Conservation (phyloP, 2,329 filamentous ascomycete genomes). For the Colletotrichum chlorophyti region DNA sequence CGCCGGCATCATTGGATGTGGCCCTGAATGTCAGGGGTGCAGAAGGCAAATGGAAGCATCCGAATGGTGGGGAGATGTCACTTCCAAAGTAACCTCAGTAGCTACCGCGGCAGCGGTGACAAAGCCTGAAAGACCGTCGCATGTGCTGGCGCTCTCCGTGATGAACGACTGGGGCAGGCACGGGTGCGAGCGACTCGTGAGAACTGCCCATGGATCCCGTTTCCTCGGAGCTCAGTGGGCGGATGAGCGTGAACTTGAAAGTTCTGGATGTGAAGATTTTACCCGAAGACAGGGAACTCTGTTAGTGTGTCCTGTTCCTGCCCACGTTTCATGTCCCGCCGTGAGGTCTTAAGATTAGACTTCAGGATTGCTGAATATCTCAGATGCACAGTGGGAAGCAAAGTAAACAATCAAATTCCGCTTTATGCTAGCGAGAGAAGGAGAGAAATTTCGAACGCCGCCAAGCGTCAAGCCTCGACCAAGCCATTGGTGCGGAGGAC, state of each 20-base stretch:
- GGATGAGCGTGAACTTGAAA: no score
- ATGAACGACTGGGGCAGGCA: not conserved
- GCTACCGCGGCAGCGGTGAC: not conserved
- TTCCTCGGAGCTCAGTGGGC: no score
- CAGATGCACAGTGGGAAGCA: no score
- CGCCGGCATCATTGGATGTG: slow-evolving; percentile 12
- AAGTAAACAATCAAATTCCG: no score
- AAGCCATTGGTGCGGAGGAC: slow-evolving; percentile 12
- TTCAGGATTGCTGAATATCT: slow-evolving; percentile 5
- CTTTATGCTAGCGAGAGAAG: not conserved
- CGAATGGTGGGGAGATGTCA: slow-evolving; percentile 17
- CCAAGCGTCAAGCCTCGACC: not conserved
- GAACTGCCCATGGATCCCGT: slow-evolving; percentile 12
- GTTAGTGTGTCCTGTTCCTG: slow-evolving; percentile 16
- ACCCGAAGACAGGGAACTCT: slow-evolving; percentile 4
- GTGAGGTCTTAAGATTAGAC: slow-evolving; percentile 10
- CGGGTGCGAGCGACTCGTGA: not conserved
- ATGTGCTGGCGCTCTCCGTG: not conserved
- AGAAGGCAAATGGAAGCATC: slow-evolving; percentile 22
- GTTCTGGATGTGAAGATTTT: slow-evolving; percentile 7
- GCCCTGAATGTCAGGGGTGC: slow-evolving; percentile 11
- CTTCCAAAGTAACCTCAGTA: not conserved
- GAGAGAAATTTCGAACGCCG: slow-evolving; percentile 9
- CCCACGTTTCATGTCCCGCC: slow-evolving; percentile 24
- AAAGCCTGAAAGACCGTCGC: not conserved